Evolutionary conservation across 139 green algal species (phyloP).

Genomic region (Chlorella sp.): DNA sequence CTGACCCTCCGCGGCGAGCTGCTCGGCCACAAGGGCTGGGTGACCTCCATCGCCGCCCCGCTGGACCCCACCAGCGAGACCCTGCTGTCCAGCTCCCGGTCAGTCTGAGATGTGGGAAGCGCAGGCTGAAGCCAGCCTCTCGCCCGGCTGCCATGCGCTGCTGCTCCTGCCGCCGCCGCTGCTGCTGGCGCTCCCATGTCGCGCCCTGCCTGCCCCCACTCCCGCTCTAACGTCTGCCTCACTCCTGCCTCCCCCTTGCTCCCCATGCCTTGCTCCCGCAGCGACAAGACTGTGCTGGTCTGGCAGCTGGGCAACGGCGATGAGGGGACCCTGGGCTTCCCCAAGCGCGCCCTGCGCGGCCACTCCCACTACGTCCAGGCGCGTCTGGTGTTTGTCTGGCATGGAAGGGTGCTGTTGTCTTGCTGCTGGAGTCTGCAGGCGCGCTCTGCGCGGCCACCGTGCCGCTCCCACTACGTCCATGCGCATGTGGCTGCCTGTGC

Average conservation of each 20-base stretch:
- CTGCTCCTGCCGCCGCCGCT: neutral
- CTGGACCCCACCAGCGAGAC: conserved; percentile 94
- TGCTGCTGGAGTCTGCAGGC: too few species aligned
- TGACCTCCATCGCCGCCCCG: conserved; percentile 93
- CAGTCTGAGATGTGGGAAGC: conserved; percentile 4
- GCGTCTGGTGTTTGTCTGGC: too few species aligned
- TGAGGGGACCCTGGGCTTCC: conserved; percentile 84
- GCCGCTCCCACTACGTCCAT: too few species aligned
- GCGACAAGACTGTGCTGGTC: conserved; percentile 97
- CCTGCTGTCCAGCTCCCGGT: conserved; percentile 93
- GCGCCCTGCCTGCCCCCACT: neutral
- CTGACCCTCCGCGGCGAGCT: conserved; percentile 81
- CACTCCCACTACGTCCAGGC: conserved; percentile 97
- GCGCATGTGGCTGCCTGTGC: too few species aligned
- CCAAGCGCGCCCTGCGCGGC: conserved; percentile 81
- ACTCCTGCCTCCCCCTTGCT: neutral
- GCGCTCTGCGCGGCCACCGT: too few species aligned
- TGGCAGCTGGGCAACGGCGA: conserved; percentile 89
- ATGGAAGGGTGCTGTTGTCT: too few species aligned
- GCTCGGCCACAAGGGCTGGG: conserved; percentile 34
- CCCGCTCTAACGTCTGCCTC: neutral
- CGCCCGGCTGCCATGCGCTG: too few species aligned
- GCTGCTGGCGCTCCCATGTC: neutral
- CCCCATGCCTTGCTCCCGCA: too few species aligned
- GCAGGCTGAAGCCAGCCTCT: too few species aligned